Base-by-base conservation (phyloP, 2,329 filamentous ascomycete species). In the Ophiocordyceps unilateralis region DNA sequence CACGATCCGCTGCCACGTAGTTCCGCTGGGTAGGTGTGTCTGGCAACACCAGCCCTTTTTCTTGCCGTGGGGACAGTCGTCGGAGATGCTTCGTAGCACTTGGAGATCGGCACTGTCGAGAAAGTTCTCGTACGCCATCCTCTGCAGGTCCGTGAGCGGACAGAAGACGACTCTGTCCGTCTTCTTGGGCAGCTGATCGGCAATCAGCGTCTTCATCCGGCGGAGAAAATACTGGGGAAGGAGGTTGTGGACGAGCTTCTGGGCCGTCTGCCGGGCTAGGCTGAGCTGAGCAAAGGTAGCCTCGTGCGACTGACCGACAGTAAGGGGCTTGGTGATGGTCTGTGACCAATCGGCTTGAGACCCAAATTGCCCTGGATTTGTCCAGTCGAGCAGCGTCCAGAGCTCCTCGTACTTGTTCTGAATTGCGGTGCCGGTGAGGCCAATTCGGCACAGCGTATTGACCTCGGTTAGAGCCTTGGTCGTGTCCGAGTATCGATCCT, bases 361-460 rank as follows among this genome's bases (percentile, higher is more conserved):
- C 15, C 74, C 74, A 43, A 79, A 73, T 40, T 70, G 63, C 0
- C 87, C 89, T 0, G 91, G 91, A 51, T 93, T 91, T 0, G 87
- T 88, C 91, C 91, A 98, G 57, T 98, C 93, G 3, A 98, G 67
- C 0, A 98, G 68, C 0, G 87, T 93, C 89, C 89, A 98, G 1
- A 98, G 70, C 58, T 98, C 91, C 56, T 95, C 86, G 57, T 98
- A 98, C 50, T 85, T 91, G 60, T 98, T 98, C 57, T 98, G 91
- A 39, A 98, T 95, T 0, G 89, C 89, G 0, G 91, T 98, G 2
- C 91, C 91, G 0, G 88, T 96, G 9, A 98, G 68, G 0, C 91
- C 91, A 47, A 98, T 88, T 28, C 91, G 76, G 55, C 91, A 96
- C 2, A 96, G 72, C 0, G 88, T 78, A 52, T 98, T 98, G 51